Percentiles rank a stretch among this genome's conserved stretches.
phyloP scores from a whole-genome alignment of 192 early-diverging fungal genomes.

The Tieghemiomyces parasiticus region DNA sequence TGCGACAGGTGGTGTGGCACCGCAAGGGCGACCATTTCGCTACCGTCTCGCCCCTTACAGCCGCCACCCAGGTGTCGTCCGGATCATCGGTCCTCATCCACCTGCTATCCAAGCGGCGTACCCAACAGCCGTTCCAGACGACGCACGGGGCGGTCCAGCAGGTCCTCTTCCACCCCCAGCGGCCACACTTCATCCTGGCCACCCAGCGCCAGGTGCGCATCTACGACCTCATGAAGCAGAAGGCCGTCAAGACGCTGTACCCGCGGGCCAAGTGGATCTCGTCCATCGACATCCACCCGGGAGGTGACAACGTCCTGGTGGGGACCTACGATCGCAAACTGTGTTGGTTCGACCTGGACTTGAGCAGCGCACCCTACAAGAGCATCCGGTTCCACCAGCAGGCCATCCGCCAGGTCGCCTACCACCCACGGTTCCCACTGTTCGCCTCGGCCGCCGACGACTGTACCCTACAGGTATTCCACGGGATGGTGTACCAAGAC shows the following conservation, averaged over 20 bases:
- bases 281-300: slow-evolving; percentile 83
- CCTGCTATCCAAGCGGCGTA: slow-evolving; percentile 74
- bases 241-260: slow-evolving; percentile 66
- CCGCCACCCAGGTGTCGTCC: slow-evolving; percentile 19
- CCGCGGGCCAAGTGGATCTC: slow-evolving; percentile 92
- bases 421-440: slow-evolving; percentile 77
- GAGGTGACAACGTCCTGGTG: slow-evolving; percentile 89
- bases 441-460: slow-evolving; percentile 91
- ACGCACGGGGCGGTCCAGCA: slow-evolving; percentile 71
- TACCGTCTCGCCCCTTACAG: slow-evolving; percentile 69
- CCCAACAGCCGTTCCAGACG: slow-evolving; percentile 84
- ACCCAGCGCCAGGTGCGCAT: slow-evolving; percentile 88
- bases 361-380: slow-evolving; percentile 84
- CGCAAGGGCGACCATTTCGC: slow-evolving; percentile 93
- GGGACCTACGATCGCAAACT: slow-evolving; percentile 92
- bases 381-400: slow-evolving; percentile 76
- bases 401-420: slow-evolving; percentile 80
- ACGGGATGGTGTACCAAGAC: slow-evolving; percentile 96
- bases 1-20: slow-evolving; percentile 86
- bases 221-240: slow-evolving; percentile 86
- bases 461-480: slow-evolving; percentile 87
- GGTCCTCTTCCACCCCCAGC: slow-evolving; percentile 83
- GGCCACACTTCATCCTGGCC: slow-evolving; percentile 84
- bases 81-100: slow-evolving; percentile 67
- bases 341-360: slow-evolving; percentile 95